Conservation (phyloP, 1,139 yeast species). For the Neolecta irregularis region DNA sequence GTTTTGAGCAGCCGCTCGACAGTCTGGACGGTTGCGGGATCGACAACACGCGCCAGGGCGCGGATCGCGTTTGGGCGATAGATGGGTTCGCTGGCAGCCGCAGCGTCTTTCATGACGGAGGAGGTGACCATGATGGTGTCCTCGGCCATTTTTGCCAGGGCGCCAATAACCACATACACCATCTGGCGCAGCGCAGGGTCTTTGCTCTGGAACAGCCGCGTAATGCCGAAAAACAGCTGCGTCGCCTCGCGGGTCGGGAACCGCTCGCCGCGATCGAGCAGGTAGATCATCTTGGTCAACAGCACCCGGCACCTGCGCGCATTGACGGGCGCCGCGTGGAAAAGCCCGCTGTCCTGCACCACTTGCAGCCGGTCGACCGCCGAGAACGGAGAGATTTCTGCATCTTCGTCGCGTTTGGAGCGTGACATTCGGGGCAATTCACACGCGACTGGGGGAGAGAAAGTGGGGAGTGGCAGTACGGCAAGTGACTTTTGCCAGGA, state of each 20-base stretch:
- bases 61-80: conserved; percentile 93
- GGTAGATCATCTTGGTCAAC: conserved; percentile 48
- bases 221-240: conserved; percentile 78
- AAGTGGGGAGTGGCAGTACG: too few species aligned
- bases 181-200: conserved; percentile 83
- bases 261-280: conserved; percentile 53
- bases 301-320: conserved; percentile 73
- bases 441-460: too few species aligned
- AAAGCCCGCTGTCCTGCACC: conserved; percentile 86
- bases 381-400: too few species aligned
- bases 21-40: conserved; percentile 77
- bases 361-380: conserved; percentile 85
- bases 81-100: conserved; percentile 59
- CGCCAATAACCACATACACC: conserved; percentile 88
- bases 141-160: conserved; percentile 65
- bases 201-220: conserved; percentile 86
- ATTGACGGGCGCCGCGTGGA: conserved; percentile 81
- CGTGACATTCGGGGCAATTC: too few species aligned
- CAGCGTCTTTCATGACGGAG: conserved; percentile 94
- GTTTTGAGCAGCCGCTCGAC: conserved; percentile 87
- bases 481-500: too few species aligned
- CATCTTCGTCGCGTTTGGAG: too few species aligned
- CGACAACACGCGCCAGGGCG: conserved; percentile 77
- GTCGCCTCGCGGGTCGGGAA: conserved; percentile 88
- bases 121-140: conserved; percentile 96